phyloP scores from a whole-genome alignment of 441 rosid genomes.

The Euphorbia corollata region DNA sequence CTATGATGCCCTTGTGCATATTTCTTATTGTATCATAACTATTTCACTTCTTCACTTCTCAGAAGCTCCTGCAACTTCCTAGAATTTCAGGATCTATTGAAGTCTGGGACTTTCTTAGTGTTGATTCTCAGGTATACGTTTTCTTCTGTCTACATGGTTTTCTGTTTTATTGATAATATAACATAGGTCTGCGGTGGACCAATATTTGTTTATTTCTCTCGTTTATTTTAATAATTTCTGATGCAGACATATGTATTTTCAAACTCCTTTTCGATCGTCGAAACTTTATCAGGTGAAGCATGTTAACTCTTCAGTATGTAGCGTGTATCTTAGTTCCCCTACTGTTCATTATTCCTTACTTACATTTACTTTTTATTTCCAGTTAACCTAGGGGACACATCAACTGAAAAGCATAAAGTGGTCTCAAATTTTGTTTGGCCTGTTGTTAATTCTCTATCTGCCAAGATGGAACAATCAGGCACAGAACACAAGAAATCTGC shows the following conservation, averaged over 20 bases:
- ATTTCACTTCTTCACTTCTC: constrained; percentile 15
- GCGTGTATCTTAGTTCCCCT: constrained; percentile 15
- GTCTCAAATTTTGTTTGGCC: constrained; percentile 35
- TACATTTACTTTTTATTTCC: constrained; percentile 22
- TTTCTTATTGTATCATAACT: constrained; percentile 16
- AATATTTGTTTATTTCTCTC: constrained; percentile 19
- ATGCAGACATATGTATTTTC: constrained; percentile 95
- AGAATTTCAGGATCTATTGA: constrained; percentile 92
- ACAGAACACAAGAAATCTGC: constrained; percentile 43
- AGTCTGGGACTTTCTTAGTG: constrained; percentile 97
- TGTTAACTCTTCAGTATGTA: constrained; percentile 20
- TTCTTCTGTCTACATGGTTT: constrained; percentile 7
- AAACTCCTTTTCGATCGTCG: constrained; percentile 83
- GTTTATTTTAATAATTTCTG: constrained; percentile 22
- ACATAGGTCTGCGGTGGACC: not conserved
- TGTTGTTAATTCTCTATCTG: constrained; percentile 28
- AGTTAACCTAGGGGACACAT: constrained; percentile 54
- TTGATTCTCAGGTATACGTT: constrained; percentile 88
- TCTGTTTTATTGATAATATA: not conserved
- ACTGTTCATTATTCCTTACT: constrained; percentile 14
- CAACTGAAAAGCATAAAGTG: constrained; percentile 43
- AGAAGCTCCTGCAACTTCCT: constrained; percentile 53
- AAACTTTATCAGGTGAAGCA: constrained; percentile 76
- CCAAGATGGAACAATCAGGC: constrained; percentile 36
- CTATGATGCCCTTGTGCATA: not conserved